Evolutionary conservation across 1,139 yeast genomes (phyloP), one percentile per base, ranked within the genome.

Genomic region (Diutina scorzettiae): DNA sequence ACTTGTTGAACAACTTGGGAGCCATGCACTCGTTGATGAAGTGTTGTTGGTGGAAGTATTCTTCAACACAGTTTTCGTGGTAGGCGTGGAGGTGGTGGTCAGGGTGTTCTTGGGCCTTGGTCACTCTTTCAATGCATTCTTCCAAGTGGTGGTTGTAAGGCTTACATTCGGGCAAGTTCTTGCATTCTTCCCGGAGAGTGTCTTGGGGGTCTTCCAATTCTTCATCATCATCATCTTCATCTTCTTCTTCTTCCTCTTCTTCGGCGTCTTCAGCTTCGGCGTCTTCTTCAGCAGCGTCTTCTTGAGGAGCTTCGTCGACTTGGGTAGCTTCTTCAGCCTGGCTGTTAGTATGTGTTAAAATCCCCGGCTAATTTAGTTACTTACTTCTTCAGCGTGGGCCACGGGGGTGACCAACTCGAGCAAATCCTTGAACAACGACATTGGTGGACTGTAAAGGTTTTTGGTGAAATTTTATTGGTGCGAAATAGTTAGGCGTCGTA

Each of bases 41-140:
- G 66, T 91, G 97, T 64, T 85, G 85, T 62, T 87, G 74, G 68
- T 91, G 97, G 89, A 89, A 89, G 69, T 82, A 91, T 69, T 91
- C 98, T 67, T 91, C 97, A 50, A 89, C 81, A 72, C 98, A 91
- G 67, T 89, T 95, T 70, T 89, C 97, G 68, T 89, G 87, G 73
- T 85, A 73, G n/a, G 71, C 79, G 57, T 73, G 73, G 45, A 81
- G 78, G 30, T 68, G 95, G 61, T 89, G 87, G 50, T 69, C 94
- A 52, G 76, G 81, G 57, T 85, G 89, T 67, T 85, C 83, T 71
- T 72, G 75, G 57, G 80, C 95, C 62, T 80, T 77, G 52, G 89
- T 78, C 52, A 91, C 97, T 71, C 97, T 85, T 64, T 83, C 96
- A 47, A 79, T 78, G 74, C 98, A 91, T 65, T 89, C 96, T 49